phyloP scores from a whole-genome alignment of 495 filamentous ascomycete genomes.

The Neurospora cerealis region DNA sequence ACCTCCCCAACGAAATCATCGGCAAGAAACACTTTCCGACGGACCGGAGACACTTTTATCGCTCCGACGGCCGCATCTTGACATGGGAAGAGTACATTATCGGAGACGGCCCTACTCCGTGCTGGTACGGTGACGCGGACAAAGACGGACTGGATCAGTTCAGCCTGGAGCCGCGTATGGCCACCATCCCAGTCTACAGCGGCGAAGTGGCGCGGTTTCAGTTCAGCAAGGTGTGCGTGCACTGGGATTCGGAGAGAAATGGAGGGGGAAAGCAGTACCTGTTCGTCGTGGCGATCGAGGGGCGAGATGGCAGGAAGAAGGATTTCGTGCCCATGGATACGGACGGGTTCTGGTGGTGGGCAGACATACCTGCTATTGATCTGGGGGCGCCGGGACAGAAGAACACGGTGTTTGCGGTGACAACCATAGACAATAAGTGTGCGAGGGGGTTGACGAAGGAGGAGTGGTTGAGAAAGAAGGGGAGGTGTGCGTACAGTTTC shows the following conservation, averaged over 20 bases:
- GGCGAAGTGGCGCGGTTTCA: conserved; percentile 55
- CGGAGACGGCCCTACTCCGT: conserved; percentile 39
- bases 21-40: conserved; percentile 68
- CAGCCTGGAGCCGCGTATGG: conserved; percentile 49
- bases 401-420: conserved; percentile 51
- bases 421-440: conserved; percentile 51
- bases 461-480: conserved; percentile 54
- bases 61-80: conserved; percentile 36
- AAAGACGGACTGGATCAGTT: conserved; percentile 55
- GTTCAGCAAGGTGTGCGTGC: conserved; percentile 63
- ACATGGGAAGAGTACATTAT: conserved; percentile 74
- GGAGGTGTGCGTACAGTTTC: conserved; percentile 51
- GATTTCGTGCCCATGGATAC: conserved; percentile 52
- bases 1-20: conserved; percentile 73
- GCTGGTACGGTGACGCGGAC: conserved; percentile 41
- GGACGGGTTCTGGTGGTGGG: conserved; percentile 64
- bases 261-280: conserved; percentile 52
- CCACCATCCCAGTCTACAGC: conserved; percentile 44
- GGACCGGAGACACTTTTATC: conserved; percentile 58
- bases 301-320: conserved; percentile 57
- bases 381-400: conserved; percentile 62
- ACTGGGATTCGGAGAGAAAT: conserved; percentile 63
- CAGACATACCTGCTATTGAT: conserved; percentile 53
- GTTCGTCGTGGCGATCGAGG: conserved; percentile 55
- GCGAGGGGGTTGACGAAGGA: conserved; percentile 56